Evolutionary conservation across 2,329 filamentous ascomycete species (phyloP), one percentile per base, ranked within the genome.

Genomic region (Diplodia sapinea): DNA sequence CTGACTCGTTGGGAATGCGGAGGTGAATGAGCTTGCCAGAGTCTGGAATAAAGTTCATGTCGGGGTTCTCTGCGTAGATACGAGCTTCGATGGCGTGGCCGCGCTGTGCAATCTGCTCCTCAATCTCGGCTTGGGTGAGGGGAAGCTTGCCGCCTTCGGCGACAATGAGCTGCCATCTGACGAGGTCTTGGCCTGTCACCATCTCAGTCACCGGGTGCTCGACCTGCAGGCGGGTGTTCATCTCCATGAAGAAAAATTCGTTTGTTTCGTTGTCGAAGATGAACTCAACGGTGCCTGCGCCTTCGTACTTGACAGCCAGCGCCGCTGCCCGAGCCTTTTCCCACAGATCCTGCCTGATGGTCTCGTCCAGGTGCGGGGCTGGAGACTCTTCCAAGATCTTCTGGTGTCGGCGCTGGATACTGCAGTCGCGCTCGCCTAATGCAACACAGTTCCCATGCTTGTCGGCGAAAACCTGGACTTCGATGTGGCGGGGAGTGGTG

Each of bases 51-150:
- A 99, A 99, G 66, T 93, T 93, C 76, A 86, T 91, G 72, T 92
- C 91, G 1, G 95, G 95, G 74, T 94, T 96, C 79, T 99, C 95
- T 9, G 95, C 95, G 77, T 99, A 99, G 72, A 99, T 97, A 68
- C 95, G 87, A 17, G 94, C 94, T 82, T 99, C 95, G 69, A 99
- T 96, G 12, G 94, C 95, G 74, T 94, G 92, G 1, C 95, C 95
- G 55, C 89, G 85, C 71, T 86, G 84, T 40, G 84, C 84, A 77
- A 99, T 98, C 70, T 88, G 85, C 69, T 85, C 81, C 71, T 90
- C 86, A 31, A 92, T 86, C 68, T 90, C 82, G 57, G 84, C 82
- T 73, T 92, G 90, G 0, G 85, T 88, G 17, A 91, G 79, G 1
- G 90, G 89, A 6, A 92, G 81, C 62, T 81, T 83, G n/a, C 86